Conservation (phyloP, 192 early-diverging fungal genomes). For the Coemansia sp. region DNA sequence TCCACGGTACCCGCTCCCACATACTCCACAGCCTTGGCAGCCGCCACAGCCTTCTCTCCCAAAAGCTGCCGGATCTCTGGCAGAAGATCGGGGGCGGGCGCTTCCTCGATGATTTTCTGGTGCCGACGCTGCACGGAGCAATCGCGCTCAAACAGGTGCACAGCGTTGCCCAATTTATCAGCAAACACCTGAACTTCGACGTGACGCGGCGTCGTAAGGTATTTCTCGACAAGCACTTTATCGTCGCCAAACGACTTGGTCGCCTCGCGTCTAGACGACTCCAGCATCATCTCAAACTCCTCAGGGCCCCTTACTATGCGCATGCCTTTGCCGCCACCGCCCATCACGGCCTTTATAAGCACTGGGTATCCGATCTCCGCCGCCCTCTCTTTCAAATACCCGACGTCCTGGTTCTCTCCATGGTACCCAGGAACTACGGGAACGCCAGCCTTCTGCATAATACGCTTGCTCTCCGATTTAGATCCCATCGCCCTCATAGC, state of each 20-base stretch:
- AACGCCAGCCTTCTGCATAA: slow-evolving; percentile 71
- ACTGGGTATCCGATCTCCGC: slow-evolving; percentile 74
- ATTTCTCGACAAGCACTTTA: slow-evolving; percentile 89
- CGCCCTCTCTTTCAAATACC: slow-evolving; percentile 75
- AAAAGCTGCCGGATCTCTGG: slow-evolving; percentile 64
- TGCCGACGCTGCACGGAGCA: slow-evolving; percentile 83
- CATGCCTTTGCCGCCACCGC: slow-evolving; percentile 86
- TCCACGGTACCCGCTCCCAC: slow-evolving; percentile 79
- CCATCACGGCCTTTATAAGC: slow-evolving; percentile 81
- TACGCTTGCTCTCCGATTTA: slow-evolving; percentile 78
- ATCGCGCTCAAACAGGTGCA: slow-evolving; percentile 90
- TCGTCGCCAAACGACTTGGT: slow-evolving; percentile 86
- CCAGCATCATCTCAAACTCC: slow-evolving; percentile 74
- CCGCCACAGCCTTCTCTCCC: slow-evolving; percentile 76
- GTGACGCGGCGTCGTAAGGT: slow-evolving; percentile 79
- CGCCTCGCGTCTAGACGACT: slow-evolving; percentile 80
- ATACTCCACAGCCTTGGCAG: slow-evolving; percentile 74
- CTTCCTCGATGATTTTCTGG: slow-evolving; percentile 84
- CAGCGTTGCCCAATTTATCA: slow-evolving; percentile 68
- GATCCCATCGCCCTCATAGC: slow-evolving; percentile 81
- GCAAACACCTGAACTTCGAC: slow-evolving; percentile 79
- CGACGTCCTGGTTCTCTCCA: slow-evolving; percentile 72
- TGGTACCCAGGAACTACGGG: slow-evolving; percentile 85
- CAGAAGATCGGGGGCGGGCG: slow-evolving; percentile 76
- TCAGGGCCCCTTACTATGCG: slow-evolving; percentile 69